phyloP scores from a whole-genome alignment of 257 asterid species.

The Solanum peruvianum region DNA sequence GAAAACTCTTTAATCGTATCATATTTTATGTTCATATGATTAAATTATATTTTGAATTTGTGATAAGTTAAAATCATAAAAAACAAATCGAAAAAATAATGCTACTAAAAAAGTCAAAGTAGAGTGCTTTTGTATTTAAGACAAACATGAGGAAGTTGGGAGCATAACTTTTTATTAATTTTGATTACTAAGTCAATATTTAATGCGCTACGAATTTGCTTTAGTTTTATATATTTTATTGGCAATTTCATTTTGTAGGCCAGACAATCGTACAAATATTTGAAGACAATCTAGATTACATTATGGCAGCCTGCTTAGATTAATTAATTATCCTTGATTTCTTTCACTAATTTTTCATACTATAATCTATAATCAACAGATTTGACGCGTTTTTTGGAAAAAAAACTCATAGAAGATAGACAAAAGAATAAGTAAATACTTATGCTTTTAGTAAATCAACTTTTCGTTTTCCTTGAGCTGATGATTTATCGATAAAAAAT shows the following conservation, averaged over 20 bases:
- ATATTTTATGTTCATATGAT: too few relatives aligned
- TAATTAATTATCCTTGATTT: background rate
- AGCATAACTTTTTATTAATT: background rate
- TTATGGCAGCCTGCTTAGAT: background rate
- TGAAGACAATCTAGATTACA: background rate
- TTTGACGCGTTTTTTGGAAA: background rate
- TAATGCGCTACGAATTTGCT: background rate
- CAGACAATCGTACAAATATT: background rate
- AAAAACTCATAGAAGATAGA: background rate
- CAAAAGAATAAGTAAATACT: background rate
- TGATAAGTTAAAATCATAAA: too few relatives aligned
- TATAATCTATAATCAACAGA: background rate
- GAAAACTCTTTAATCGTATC: too few relatives aligned
- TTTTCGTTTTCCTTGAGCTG: background rate
- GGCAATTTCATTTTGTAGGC: background rate
- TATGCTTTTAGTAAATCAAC: background rate
- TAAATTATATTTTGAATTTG: too few relatives aligned
- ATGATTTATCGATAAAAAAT: background rate
- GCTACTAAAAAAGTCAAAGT: background rate
- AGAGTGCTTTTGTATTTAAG: background rate
- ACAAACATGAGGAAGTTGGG: conserved; percentile 15
- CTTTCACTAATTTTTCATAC: background rate
- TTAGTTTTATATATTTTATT: background rate
- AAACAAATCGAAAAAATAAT: accelerated
- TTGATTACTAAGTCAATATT: background rate